These are phyloP conservation scores for Erysimum pusillum DNA, from an alignment of 441 rosid species.

Conservation along the genomic window DNA sequence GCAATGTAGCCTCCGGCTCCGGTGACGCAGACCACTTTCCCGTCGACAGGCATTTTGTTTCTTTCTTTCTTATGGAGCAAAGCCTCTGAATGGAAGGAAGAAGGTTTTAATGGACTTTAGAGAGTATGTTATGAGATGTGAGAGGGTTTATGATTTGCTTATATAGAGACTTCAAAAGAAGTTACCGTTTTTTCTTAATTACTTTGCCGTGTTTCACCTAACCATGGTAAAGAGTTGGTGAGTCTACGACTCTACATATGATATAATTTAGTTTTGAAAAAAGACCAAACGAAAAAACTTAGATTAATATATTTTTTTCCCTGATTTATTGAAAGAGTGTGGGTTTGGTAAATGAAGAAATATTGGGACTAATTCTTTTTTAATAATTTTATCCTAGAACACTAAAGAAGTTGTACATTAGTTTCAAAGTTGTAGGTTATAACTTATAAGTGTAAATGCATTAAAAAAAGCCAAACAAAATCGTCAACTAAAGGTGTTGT, in stretches of 20 bases:
- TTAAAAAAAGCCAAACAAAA: constrained; percentile 27
- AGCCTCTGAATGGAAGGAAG: constrained; percentile 20
- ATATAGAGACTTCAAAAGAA: constrained; percentile 35
- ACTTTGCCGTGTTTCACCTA: constrained; percentile 36
- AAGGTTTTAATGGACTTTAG: not conserved
- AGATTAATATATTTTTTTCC: not conserved
- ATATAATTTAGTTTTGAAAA: not conserved
- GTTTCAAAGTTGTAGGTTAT: constrained; percentile 28
- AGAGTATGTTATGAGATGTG: constrained; percentile 27
- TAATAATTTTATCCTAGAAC: not conserved
- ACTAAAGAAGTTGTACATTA: constrained; percentile 10
- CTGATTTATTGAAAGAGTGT: constrained; percentile 35
- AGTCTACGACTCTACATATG: constrained; percentile 11
- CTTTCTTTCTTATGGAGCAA: not conserved
- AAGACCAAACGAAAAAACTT: constrained; percentile 13
- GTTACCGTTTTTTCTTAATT: constrained; percentile 7
- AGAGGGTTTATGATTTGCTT: constrained; percentile 35
- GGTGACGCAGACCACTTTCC: constrained; percentile 85
- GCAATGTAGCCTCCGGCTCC: constrained; percentile 97
- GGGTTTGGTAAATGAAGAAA: constrained; percentile 47
- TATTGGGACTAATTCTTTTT: not conserved
- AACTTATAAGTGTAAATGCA: constrained; percentile 35
- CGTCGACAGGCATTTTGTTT: constrained; percentile 61
- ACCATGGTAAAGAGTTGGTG: constrained; percentile 52
- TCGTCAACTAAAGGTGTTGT: constrained; percentile 44